phyloP scores from a whole-genome alignment of 306 rosid genomes.

The Lathyrus sativus region DNA sequence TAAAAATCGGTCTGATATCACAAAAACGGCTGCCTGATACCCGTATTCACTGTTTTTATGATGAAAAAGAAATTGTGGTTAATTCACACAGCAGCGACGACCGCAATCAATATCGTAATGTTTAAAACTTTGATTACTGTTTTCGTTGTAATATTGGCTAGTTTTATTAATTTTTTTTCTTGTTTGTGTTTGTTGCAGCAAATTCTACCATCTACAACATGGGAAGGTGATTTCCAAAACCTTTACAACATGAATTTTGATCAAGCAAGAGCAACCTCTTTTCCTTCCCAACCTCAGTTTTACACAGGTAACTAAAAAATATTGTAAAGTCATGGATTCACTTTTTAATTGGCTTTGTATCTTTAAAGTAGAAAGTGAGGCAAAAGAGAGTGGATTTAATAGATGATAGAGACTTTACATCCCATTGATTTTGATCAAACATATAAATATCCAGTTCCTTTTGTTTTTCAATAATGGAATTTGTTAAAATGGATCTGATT shows the following conservation, averaged over 20 bases:
- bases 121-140: neutral
- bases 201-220: slow-evolving; percentile 51
- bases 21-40: too few species aligned
- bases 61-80: too few species aligned
- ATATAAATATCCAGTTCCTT: slow-evolving; percentile 20
- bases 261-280: slow-evolving; percentile 56
- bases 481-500: slow-evolving; percentile 12
- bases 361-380: slow-evolving; percentile 36
- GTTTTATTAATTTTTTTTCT: slow-evolving; percentile 22
- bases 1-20: too few species aligned
- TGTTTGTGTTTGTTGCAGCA: slow-evolving; percentile 46
- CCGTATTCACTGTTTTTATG: too few species aligned
- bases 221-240: slow-evolving; percentile 67
- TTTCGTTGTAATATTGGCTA: neutral
- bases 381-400: slow-evolving; percentile 37
- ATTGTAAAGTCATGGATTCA: slow-evolving; percentile 28
- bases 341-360: slow-evolving; percentile 33
- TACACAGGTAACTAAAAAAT: slow-evolving; percentile 53
- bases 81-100: too few species aligned
- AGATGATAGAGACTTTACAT: slow-evolving; percentile 41
- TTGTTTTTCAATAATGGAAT: slow-evolving; percentile 23
- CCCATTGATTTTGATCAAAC: slow-evolving; percentile 40
- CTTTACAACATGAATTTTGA: slow-evolving; percentile 48
- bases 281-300: slow-evolving; percentile 51
- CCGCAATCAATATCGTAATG: too few species aligned